These are phyloP conservation scores for Ophiostoma tasmaniense DNA, from an alignment of 2,329 filamentous ascomycete species.

Conservation along the genomic window DNA sequence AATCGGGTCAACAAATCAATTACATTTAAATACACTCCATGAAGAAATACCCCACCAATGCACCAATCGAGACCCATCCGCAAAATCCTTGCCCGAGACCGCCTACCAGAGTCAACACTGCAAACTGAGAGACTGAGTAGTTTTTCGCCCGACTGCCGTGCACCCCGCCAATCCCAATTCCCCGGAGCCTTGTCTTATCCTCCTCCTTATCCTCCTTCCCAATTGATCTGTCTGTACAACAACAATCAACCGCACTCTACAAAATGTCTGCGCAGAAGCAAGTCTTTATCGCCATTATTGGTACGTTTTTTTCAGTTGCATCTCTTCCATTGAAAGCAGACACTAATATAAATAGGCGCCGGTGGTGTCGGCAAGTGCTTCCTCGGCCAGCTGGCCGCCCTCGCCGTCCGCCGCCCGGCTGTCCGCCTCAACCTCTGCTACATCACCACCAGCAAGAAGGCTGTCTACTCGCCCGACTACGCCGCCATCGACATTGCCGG, in stretches of 20 bases:
- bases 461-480: constrained; percentile 67
- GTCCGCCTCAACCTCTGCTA: constrained; percentile 71
- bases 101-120: neutral
- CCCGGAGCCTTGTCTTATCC: neutral
- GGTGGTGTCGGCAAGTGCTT: constrained; percentile 92
- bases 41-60: neutral
- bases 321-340: neutral
- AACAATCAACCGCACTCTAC: neutral
- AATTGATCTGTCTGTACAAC: neutral
- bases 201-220: neutral
- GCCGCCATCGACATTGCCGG: constrained; percentile 41
- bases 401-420: constrained; percentile 57
- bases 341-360: constrained; percentile 51
- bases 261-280: constrained; percentile 39
- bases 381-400: constrained; percentile 66
- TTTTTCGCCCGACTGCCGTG: neutral
- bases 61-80: neutral
- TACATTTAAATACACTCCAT: neutral
- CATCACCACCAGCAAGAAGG: constrained; percentile 77
- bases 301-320: constrained; percentile 25
- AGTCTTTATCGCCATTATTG: constrained; percentile 46
- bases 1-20: neutral
- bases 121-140: neutral
- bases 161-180: neutral
- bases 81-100: neutral